Percentiles rank a stretch among this genome's conserved stretches.
Conservation (phyloP, 164 flowering plant genomes). For the Umbellularia californica region DNA sequence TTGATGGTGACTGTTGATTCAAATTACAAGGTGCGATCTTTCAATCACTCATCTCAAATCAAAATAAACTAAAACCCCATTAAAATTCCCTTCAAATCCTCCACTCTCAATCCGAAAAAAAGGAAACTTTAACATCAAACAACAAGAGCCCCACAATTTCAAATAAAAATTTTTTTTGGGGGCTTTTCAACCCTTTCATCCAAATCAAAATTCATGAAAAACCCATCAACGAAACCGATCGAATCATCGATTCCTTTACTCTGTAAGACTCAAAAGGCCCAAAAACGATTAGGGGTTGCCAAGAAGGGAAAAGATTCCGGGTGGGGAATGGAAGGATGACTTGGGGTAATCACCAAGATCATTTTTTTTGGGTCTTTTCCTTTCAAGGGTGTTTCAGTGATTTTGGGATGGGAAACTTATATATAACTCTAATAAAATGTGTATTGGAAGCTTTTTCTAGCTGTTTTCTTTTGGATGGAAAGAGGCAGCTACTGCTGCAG, state of each 20-base stretch:
- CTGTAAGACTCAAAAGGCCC: background rate
- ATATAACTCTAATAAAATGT: background rate
- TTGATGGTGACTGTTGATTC: background rate
- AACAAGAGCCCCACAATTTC: background rate
- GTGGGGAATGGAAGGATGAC: background rate
- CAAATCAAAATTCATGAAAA: conserved; percentile 15
- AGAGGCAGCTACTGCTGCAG: conserved; percentile 13
- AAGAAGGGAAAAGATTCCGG: conserved; percentile 6
- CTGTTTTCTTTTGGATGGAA: background rate
- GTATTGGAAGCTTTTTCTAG: background rate
- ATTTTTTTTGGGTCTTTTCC: background rate
- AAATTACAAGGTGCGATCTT: background rate
- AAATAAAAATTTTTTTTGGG: background rate
- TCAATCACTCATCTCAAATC: background rate
- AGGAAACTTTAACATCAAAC: background rate
- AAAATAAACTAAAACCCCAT: conserved; percentile 6
- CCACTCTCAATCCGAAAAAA: background rate
- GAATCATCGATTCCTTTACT: background rate
- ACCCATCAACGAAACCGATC: background rate
- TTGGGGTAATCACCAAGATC: conserved; percentile 1
- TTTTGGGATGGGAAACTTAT: background rate
- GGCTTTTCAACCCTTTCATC: background rate
- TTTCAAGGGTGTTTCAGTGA: background rate
- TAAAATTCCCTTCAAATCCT: background rate
- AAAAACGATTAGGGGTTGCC: background rate